A percentile compares a stretch with the other conserved stretches of the same genome.
Evolutionary conservation across 73 alveolate species (phyloP).

Genomic region (Symbiodinium pilosum): DNA sequence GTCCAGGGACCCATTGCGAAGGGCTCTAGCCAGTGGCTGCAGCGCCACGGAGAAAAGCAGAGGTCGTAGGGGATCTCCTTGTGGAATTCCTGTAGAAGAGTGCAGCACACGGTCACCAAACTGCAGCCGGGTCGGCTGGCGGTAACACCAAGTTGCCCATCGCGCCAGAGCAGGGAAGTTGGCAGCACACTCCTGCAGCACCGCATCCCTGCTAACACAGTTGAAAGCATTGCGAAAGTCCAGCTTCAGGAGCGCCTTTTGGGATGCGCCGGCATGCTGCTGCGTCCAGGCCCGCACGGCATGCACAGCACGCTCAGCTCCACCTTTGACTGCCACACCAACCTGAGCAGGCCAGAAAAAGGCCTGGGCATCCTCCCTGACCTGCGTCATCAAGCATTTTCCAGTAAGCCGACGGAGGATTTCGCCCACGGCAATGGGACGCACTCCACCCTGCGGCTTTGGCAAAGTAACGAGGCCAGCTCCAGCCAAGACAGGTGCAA

Average conservation of each 20-base stretch:
- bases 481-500: background rate
- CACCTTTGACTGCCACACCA: background rate
- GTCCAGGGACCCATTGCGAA: background rate
- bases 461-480: slow-evolving; percentile 28
- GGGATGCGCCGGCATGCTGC: background rate
- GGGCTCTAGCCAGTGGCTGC: background rate
- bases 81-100: background rate
- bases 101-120: background rate
- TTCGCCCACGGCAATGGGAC: slow-evolving; percentile 43
- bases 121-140: background rate
- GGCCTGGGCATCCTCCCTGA: background rate
- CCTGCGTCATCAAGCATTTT: background rate
- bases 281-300: slow-evolving; percentile 18
- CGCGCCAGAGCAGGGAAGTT: slow-evolving; percentile 19
- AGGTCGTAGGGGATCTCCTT: background rate
- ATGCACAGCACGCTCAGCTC: slow-evolving; percentile 1
- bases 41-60: background rate
- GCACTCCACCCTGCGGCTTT: slow-evolving; percentile 4
- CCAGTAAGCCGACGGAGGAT: slow-evolving; percentile 22
- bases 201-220: background rate
- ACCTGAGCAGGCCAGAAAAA: slow-evolving; percentile 16
- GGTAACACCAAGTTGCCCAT: slow-evolving; percentile 20
- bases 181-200: background rate
- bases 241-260: background rate
- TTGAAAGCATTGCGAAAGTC: slow-evolving; percentile 27